Percentiles rank a stretch among this genome's conserved stretches.
Conservation (phyloP, 805 yeast species). For the Hanseniaspora lachancei region DNA sequence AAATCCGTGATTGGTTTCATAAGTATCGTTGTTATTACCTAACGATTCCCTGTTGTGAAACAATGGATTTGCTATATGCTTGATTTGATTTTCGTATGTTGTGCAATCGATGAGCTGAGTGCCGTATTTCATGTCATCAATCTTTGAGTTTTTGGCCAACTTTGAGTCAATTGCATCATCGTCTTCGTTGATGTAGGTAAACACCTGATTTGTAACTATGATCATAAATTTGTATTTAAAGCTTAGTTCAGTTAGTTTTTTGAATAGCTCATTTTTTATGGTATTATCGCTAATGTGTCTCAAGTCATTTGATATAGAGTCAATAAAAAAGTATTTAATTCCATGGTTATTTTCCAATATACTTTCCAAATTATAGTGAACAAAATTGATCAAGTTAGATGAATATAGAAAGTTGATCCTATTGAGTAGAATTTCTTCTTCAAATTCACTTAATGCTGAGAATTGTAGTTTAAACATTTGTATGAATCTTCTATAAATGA, state of each 20-base stretch:
- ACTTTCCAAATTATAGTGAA: background rate
- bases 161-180: background rate
- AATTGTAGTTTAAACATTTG: constrained; percentile 8
- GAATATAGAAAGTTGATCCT: constrained; percentile 4
- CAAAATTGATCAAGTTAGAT: constrained; percentile 4
- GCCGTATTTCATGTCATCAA: background rate
- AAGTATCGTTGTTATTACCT: background rate
- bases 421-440: background rate
- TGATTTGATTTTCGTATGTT: constrained; percentile 2
- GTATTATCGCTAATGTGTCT: constrained; percentile 7
- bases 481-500: constrained; percentile 6
- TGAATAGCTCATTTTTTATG: constrained; percentile 2
- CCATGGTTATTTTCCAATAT: background rate
- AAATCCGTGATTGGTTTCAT: background rate
- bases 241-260: background rate
- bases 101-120: background rate
- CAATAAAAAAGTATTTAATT: constrained; percentile 4
- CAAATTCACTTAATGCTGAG: background rate
- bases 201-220: constrained; percentile 6
- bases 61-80: constrained; percentile 1
- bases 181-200: constrained; percentile 5
- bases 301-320: constrained; percentile 9
- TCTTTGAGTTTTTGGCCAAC: background rate
- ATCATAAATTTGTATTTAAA: constrained; percentile 9
- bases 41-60: constrained; percentile 3